Base-by-base conservation (phyloP, 2,329 filamentous ascomycete species). In the Drechslerella dactyloides region DNA sequence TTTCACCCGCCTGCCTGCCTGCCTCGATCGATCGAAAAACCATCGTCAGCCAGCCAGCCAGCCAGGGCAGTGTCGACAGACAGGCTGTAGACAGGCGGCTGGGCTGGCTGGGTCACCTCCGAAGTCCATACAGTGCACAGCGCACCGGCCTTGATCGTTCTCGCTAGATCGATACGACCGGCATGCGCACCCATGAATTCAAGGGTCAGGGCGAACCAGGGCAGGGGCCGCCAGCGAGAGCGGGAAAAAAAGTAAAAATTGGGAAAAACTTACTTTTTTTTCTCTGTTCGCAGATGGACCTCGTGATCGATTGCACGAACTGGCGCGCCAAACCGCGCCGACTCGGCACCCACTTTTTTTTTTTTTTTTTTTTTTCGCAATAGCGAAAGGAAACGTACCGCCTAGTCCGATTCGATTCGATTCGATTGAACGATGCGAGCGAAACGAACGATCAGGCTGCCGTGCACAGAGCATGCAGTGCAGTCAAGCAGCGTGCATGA, bases 281-380 rank as follows among this genome's bases (percentile, higher is more conserved):
- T 72, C 65, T 65, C 55, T 72, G 55, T 60, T 72, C 55, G 19
- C 60, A 61, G 60, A 65, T 65, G 68, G 68, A 72, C 68, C 68
- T 72, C 68, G 68, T 72, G 68, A 72, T 72, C 68, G 60, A 64
- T 70, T 70, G 55, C 19, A 15, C 64, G 60, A 72, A 65, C 65
- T 65, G 60, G 68, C 59, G 54, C 48, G 27, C 65, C 56, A 46
- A 44, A 57, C 58, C 42, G 52, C 57, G 50, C 58, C 68, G 46
- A 56, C 68, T 54, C n/a, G n/a, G n/a, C n/a, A n/a, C n/a, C n/a
- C n/a, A n/a, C n/a, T n/a, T n/a, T n/a, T n/a, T n/a, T n/a, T n/a
- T n/a, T n/a, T n/a, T n/a, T n/a, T n/a, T n/a, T n/a, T n/a, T n/a
- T n/a, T n/a, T n/a, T n/a, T n/a, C n/a, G n/a, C n/a, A n/a, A n/a